These are phyloP conservation scores for Fusarium albosuccineum DNA, from an alignment of 2,329 filamentous ascomycete species.

Conservation along the genomic window DNA sequence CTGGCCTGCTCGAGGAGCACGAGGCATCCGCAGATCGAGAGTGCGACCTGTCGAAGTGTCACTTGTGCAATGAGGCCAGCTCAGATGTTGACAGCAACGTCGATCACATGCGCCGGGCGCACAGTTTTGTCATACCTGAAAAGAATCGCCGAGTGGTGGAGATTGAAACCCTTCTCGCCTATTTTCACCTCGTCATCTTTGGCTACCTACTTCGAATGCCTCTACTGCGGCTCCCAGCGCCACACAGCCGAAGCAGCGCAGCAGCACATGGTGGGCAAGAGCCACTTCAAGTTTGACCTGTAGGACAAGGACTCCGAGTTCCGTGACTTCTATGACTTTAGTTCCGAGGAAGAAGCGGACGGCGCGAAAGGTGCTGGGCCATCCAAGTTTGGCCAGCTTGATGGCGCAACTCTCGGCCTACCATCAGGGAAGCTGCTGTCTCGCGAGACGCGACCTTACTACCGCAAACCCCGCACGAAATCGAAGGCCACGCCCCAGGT, in stretches of 20 bases:
- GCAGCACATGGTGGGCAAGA: slow-evolving; percentile 65
- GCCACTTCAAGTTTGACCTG: slow-evolving; percentile 62
- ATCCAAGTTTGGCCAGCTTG: not conserved
- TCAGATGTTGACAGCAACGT: slow-evolving; percentile 50
- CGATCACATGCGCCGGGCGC: slow-evolving; percentile 62
- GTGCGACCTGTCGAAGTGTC: not conserved
- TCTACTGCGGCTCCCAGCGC: slow-evolving; percentile 62
- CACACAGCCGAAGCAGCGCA: slow-evolving; percentile 59
- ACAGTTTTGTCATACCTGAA: slow-evolving; percentile 62
- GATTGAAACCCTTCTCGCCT: slow-evolving; percentile 59
- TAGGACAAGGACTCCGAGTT: slow-evolving; percentile 57
- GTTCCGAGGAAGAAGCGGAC: not conserved
- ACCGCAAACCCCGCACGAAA: not conserved
- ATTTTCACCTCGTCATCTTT: slow-evolving; percentile 63
- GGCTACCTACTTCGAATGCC: slow-evolving; percentile 64
- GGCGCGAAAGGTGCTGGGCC: not conserved
- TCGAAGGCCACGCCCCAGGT: too few relatives aligned
- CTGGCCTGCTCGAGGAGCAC: not conserved
- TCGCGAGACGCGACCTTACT: not conserved
- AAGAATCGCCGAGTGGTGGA: slow-evolving; percentile 58
- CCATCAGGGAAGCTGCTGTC: not conserved
- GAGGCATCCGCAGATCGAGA: not conserved
- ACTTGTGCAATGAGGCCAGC: not conserved
- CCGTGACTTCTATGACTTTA: not conserved
- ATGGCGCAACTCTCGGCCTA: not conserved